These are phyloP conservation scores for Phytopythium sindhum DNA, from an alignment of 352 stramenopile genomes.

Conservation along the genomic window DNA sequence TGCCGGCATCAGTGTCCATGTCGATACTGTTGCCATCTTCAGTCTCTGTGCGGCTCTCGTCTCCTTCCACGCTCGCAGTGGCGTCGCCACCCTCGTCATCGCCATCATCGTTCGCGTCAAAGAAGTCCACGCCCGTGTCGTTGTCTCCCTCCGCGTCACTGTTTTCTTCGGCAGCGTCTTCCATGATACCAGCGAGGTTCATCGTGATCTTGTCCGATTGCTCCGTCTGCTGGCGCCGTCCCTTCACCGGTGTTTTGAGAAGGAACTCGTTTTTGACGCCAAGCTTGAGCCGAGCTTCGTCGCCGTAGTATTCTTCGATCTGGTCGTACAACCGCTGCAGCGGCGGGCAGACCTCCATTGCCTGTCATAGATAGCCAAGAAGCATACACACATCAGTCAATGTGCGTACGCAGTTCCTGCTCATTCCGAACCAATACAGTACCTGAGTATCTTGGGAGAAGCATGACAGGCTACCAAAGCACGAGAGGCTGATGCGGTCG, in stretches of 20 bases:
- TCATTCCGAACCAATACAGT: neutral
- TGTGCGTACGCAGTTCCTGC: neutral
- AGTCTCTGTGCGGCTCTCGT: constrained; percentile 16
- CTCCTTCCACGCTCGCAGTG: constrained; percentile 14
- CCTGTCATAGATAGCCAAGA: constrained; percentile 12
- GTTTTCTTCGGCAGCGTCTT: constrained; percentile 37
- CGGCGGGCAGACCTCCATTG: constrained; percentile 58
- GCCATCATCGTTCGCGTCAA: constrained; percentile 31
- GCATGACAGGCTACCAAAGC: constrained; percentile 48
- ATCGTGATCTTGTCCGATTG: constrained; percentile 26
- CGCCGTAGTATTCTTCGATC: constrained; percentile 60
- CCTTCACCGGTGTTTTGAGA: constrained; percentile 51
- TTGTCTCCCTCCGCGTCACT: constrained; percentile 37
- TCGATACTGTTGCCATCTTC: constrained; percentile 18
- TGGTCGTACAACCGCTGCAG: constrained; percentile 72
- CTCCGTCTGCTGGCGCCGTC: constrained; percentile 24
- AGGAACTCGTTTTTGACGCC: constrained; percentile 59
- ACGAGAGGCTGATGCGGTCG: constrained; percentile 42
- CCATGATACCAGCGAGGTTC: constrained; percentile 37
- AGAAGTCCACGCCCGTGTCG: constrained; percentile 32
- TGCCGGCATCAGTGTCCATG: constrained; percentile 25
- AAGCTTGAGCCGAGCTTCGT: constrained; percentile 48
- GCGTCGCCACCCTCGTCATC: constrained; percentile 24
- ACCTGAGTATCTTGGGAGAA: constrained; percentile 56
- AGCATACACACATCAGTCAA: neutral